Percentiles rank a stretch among this genome's conserved stretches.
phyloP scores from a whole-genome alignment of 2,329 filamentous ascomycete genomes.

The Exophiala lecanii-corni region DNA sequence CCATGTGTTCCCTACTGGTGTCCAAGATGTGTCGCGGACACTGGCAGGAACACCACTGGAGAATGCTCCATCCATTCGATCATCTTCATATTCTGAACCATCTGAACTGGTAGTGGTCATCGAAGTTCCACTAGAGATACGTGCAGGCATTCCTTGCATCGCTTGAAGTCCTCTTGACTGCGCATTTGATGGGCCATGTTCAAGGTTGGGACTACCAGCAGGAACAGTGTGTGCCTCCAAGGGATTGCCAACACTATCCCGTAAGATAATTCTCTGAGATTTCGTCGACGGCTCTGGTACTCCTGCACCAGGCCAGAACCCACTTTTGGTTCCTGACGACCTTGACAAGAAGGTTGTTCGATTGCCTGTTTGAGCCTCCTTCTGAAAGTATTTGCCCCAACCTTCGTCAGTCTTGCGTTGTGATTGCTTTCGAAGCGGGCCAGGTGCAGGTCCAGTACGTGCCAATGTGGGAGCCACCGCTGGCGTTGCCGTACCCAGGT shows the following conservation, averaged over 20 bases:
- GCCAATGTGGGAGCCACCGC: constrained; percentile 9
- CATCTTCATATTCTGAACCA: constrained; percentile 28
- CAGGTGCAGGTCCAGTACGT: neutral
- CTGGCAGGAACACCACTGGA: constrained; percentile 30
- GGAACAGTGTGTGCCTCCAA: constrained; percentile 38
- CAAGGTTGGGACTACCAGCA: constrained; percentile 41
- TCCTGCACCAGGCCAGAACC: constrained; percentile 37
- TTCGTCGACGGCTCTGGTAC: constrained; percentile 33
- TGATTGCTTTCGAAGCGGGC: constrained; percentile 17
- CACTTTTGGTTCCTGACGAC: constrained; percentile 27
- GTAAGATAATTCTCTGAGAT: constrained; percentile 32
- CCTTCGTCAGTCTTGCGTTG: constrained; percentile 44
- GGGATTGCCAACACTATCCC: constrained; percentile 28
- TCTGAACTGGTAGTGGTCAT: constrained; percentile 36
- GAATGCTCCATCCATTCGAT: constrained; percentile 26
- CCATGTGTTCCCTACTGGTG: constrained; percentile 25
- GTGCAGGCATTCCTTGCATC: constrained; percentile 38
- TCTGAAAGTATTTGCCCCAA: constrained; percentile 47
- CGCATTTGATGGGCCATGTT: constrained; percentile 29
- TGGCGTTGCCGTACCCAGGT: constrained; percentile 24
- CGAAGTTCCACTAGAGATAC: constrained; percentile 41
- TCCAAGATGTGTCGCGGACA: constrained; percentile 28
- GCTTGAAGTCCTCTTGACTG: constrained; percentile 32
- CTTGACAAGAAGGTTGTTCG: constrained; percentile 14
- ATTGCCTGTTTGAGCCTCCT: constrained; percentile 28